Percentiles rank a stretch among this genome's conserved stretches.
Conservation (phyloP, 208 protist species). For the Endotrypanum monterogeii region DNA sequence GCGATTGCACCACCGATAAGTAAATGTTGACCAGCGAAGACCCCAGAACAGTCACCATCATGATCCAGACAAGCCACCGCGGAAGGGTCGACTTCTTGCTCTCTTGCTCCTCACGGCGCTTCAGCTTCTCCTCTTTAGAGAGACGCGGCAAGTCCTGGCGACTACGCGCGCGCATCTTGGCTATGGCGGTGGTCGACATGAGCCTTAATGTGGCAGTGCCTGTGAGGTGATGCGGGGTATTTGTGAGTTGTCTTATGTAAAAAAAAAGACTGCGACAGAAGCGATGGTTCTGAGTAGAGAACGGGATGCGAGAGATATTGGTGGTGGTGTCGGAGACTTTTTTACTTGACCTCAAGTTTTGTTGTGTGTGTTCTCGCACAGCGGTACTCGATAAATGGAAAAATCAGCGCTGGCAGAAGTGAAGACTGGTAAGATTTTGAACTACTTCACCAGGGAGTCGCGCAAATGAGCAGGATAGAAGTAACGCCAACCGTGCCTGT, state of each 20-base stretch:
- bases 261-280: neutral
- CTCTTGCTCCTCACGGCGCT: constrained; percentile 43
- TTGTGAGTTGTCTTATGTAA: neutral
- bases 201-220: neutral
- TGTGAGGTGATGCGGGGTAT: no score
- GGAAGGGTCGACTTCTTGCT: constrained; percentile 51
- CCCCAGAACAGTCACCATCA: constrained; percentile 74
- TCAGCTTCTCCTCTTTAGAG: constrained; percentile 61
- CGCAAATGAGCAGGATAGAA: neutral
- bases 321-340: neutral
- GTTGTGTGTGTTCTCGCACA: neutral
- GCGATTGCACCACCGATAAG: constrained; percentile 61
- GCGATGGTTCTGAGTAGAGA: neutral
- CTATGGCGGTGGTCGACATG: constrained; percentile 55
- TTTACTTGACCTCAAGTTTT: neutral
- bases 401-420: neutral
- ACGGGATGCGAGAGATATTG: neutral
- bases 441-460: neutral
- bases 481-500: neutral
- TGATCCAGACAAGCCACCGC: constrained; percentile 51
- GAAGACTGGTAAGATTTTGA: neutral
- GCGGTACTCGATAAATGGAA: neutral
- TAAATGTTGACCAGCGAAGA: constrained; percentile 77
- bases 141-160: constrained; percentile 51
- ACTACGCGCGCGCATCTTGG: constrained; percentile 63